Evolutionary conservation across 805 yeast species (phyloP), one percentile per base, ranked within the genome.

Genomic region (Hemisphaericaspora nanyangensis): DNA sequence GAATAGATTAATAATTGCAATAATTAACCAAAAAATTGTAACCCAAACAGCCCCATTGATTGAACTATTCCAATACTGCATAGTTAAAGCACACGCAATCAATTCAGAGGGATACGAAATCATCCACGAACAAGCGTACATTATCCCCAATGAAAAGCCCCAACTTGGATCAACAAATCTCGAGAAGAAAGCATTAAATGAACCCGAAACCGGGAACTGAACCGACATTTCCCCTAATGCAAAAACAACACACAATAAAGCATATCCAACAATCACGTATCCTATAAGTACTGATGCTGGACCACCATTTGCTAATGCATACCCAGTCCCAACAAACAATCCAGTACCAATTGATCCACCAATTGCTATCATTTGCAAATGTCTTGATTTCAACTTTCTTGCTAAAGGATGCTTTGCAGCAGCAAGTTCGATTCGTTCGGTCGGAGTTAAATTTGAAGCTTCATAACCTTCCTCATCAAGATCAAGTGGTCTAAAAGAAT

Each of bases 341-440:
- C 78, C 79, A 11, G 86, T 80, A 58, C 88, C 87, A 46, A 82
- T 79, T 44, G 81, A 73, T 50, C 86, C 85, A 45, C 85, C 88
- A 42, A 80, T 71, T 27, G 86, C 80, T 46, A 80, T 77, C 79
- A 79, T 74, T 54, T 77, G 81, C 43, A 74, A 63, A 42, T 74
- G 79, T 53, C 79, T 63, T 33, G 65, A 54, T 42, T 65, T 68
- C 45, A 74, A 61, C 34, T 70, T 64, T 49, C 76, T 59, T 32
- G 68, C 62, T 63, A 65, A 59, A 5, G 70, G 72, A 29, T 76
- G 70, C 39, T 63, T 60, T 31, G 72, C 60, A 5, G 70, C 56
- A 25, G 70, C 70, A 40, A 59, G 53, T 31, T 63, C 55, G 28
- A 70, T 54, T 51, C 58, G 64, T 46, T 70, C 74, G 38, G 58